Evolutionary conservation across 441 rosid species (phyloP).

Genomic region (Euphorbia celastroides): DNA sequence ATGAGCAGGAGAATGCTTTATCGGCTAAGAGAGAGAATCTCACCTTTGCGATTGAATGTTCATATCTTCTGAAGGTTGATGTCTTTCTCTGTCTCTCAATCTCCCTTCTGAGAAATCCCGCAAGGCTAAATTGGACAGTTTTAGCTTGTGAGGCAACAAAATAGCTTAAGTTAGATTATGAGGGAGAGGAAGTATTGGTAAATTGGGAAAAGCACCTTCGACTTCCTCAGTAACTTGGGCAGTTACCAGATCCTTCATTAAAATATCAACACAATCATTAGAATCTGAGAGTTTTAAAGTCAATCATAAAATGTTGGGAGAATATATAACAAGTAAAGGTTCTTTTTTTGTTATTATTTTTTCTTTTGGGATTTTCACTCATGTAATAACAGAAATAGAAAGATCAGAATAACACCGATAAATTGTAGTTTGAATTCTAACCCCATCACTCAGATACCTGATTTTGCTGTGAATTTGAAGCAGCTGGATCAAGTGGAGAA

Average conservation of each 20-base stretch:
- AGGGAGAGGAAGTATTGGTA: not conserved
- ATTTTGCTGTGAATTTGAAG: conserved; percentile 33
- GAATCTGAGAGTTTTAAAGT: not conserved
- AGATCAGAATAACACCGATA: not conserved
- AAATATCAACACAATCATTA: conserved; percentile 21
- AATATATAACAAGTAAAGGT: too few relatives aligned
- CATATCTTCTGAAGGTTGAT: conserved; percentile 27
- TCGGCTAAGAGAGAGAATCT: conserved; percentile 13
- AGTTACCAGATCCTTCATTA: conserved; percentile 40
- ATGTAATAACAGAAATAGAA: not conserved
- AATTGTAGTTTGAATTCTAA: not conserved
- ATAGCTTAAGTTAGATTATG: not conserved
- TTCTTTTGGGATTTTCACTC: not conserved
- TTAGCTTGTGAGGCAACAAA: conserved; percentile 6
- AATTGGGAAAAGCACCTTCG: conserved; percentile 29
- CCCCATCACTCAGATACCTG: conserved; percentile 36
- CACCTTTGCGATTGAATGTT: conserved; percentile 37
- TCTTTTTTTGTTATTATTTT: not conserved
- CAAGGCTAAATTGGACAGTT: conserved; percentile 23
- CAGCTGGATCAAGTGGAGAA: conserved; percentile 26
- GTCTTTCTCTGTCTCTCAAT: conserved; percentile 25
- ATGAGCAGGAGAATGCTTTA: not conserved
- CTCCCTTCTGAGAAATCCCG: conserved; percentile 31
- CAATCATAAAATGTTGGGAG: not conserved
- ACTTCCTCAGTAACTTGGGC: conserved; percentile 26